These are phyloP conservation scores for Elymus sibiricus DNA, from an alignment of 176 grass and related monocot species.

Conservation along the genomic window DNA sequence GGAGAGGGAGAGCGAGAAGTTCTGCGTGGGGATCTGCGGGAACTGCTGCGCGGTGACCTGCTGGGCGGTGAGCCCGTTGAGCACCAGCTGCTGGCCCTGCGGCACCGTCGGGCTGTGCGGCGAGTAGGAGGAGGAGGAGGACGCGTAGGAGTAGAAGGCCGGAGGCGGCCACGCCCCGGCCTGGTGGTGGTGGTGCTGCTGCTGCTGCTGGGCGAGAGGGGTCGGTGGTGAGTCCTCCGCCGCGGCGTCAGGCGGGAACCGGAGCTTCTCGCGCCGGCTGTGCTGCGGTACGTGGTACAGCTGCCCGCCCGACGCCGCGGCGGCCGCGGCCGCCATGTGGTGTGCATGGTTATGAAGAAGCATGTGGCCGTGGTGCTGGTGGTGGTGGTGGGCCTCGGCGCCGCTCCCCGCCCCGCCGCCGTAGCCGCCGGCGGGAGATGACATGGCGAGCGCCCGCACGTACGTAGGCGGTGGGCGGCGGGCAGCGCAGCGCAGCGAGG, in stretches of 20 bases:
- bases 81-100: slow-evolving; percentile 39
- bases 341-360: slow-evolving; percentile 61
- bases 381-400: slow-evolving; percentile 30
- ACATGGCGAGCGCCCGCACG: slow-evolving; percentile 36
- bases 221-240: slow-evolving; percentile 4
- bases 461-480: not conserved
- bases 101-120: slow-evolving; percentile 44
- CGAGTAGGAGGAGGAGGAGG: slow-evolving; percentile 54
- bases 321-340: slow-evolving; percentile 15
- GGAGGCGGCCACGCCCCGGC: slow-evolving; percentile 14
- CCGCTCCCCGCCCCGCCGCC: too few relatives aligned
- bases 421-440: slow-evolving; percentile 63
- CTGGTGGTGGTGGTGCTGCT: slow-evolving; percentile 5
- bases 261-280: slow-evolving; percentile 96
- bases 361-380: slow-evolving; percentile 35
- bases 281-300: slow-evolving; percentile 91
- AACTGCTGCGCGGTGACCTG: not conserved
- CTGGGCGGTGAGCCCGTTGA: slow-evolving; percentile 23
- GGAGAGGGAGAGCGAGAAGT: slow-evolving; percentile 65
- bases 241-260: slow-evolving; percentile 56
- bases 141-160: slow-evolving; percentile 51
- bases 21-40: slow-evolving; percentile 49
- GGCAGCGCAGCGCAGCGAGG: too few relatives aligned
- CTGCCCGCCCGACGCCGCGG: slow-evolving; percentile 30
- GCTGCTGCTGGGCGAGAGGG: not conserved